Evolutionary conservation across 495 filamentous ascomycete species (phyloP).

Genomic region (Geoglossum glabrum): DNA sequence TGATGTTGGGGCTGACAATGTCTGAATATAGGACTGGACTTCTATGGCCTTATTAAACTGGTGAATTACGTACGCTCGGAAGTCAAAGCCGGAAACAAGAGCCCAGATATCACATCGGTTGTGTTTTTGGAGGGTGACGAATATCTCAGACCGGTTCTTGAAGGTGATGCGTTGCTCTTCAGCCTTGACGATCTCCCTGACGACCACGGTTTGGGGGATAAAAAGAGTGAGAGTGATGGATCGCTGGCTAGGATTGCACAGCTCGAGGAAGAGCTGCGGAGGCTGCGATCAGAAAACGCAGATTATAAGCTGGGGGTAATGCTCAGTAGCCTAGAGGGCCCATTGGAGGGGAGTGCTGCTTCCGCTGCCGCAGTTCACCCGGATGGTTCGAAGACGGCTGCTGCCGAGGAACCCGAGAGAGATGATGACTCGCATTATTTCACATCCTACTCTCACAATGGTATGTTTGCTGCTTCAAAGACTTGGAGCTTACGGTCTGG

Average conservation of each 20-base stretch:
- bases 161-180: conserved; percentile 74
- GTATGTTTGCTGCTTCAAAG: conserved; percentile 22
- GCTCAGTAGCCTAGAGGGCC: conserved; percentile 49
- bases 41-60: conserved; percentile 62
- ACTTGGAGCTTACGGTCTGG: neutral
- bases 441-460: conserved; percentile 58
- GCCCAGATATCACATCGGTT: conserved; percentile 33
- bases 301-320: conserved; percentile 51
- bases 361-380: no score
- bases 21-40: conserved; percentile 42
- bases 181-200: conserved; percentile 55
- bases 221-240: conserved; percentile 16
- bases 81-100: conserved; percentile 28
- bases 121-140: conserved; percentile 48
- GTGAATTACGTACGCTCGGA: conserved; percentile 59
- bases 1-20: neutral
- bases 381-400: conserved; percentile 6
- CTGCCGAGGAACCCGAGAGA: conserved; percentile 9
- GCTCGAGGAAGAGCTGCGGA: conserved; percentile 49
- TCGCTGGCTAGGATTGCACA: conserved; percentile 30
- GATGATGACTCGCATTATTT: conserved; percentile 56
- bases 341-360: conserved; percentile 26
- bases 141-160: conserved; percentile 66
- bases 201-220: conserved; percentile 9
- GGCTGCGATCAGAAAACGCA: conserved; percentile 45